Evolutionary conservation across 768 basidiomycete species (phyloP), one percentile per base, ranked within the genome.

Genomic region (Tremella fuciformis): DNA sequence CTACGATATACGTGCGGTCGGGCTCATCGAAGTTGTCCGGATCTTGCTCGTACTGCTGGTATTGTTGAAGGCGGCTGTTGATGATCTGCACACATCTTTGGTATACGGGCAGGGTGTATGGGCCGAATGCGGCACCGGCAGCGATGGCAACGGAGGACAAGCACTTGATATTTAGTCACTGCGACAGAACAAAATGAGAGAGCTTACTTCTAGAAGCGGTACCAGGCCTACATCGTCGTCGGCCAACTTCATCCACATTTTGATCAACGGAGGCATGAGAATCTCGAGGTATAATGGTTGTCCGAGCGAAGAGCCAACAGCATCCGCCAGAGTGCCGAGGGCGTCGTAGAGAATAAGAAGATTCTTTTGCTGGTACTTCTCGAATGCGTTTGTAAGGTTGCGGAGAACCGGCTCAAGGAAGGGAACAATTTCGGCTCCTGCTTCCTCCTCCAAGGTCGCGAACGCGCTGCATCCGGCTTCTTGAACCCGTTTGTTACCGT

Each of bases 311-410:
- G 86, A 75, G 2, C 93, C 93, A 44, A 99, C 96, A 3, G 93
- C 91, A 72, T 99, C 96, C 7, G 96, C 96, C 38, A 99, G 81
- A 0, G 96, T 99, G 7, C 96, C 96, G 47, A 99, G 88, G n/a
- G 96, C 96, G 70, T 99, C 96, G 73, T 98, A 98, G 29, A 99
- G 80, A 60, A 98, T 99, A 65, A 99, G 83, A 84, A 98, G 87
- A 76, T 99, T 99, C 83, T 98, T 98, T 78, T 96, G 93, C 74
- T 99, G 96, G 78, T 99, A 99, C 79, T 96, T 97, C 57, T 89
- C 85, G 78, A 98, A 99, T 1, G 96, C 96, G 63, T 90, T 85
- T 38, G 98, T 93, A 53, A 99, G 82, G 77, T 97, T 97, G 54
- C 88, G 86, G 58, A 99, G 81, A 53, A 99, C 89, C 2, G 93